Base-by-base conservation (phyloP, 1,139 yeast species). In the Yamadazyma conglobata region DNA sequence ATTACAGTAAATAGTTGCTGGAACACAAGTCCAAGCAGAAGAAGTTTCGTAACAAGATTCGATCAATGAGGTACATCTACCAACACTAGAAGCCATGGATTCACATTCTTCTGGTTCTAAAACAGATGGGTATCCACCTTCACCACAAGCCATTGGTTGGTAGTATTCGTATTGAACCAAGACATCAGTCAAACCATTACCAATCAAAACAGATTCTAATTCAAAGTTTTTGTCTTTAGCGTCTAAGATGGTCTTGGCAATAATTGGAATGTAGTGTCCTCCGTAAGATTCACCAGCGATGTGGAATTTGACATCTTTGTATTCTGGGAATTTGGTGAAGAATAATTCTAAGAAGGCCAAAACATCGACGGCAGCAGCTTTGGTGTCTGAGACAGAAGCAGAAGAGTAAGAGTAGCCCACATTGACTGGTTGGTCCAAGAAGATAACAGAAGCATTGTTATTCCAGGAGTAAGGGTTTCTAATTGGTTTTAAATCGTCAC, bases 261-360 rank as follows among this genome's bases (percentile, higher is more conserved):
- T 85, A 7, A 79, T 89, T 19, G 97, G 98, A 46, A 91, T 88
- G 60, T 91, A 91, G 59, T 91, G 97, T 41, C 98, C 98, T 34
- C 95, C 98, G 55, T 91, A 91, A n/a, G 96, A 86, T 64, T 91
- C 97, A 48, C 97, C 98, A 28, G 97, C 94, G 60, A 91, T 88
- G 61, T 89, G 97, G 81, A 91, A 88, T 22, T 46, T 44, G 38
- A 74, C 69, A 22, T 73, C 60, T 29, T 71, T 60, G 63, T 83
- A 87, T 61, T 89, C 77, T 25, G 96, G 95, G 75, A 88, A 91
- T 56, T 85, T 86, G 58, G 83, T 74, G 72, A 84, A 91, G 69
- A 91, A 91, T 54, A 89, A 73, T 52, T 84, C 82, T 59, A 91
- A 72, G 62, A 91, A 89, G 1, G 95, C 95, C 47, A 86, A 86